Evolutionary conservation across 2,329 filamentous ascomycete species (phyloP).

Genomic region (Xenosphaeropsis pyriputrescens): DNA sequence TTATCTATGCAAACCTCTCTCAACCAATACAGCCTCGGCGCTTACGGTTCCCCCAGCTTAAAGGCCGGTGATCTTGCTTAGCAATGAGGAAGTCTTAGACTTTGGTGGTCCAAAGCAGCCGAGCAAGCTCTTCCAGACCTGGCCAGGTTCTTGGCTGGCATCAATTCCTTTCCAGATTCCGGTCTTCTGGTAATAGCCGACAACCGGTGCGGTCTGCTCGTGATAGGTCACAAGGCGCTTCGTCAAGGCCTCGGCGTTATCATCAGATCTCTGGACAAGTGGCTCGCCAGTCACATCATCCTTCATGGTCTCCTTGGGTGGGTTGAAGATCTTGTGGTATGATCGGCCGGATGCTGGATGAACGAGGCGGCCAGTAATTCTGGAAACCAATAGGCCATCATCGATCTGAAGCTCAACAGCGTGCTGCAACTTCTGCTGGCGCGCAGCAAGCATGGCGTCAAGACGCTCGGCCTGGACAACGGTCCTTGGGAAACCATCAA

Average conservation of each 20-base stretch:
- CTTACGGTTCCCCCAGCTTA: slow-evolving; percentile 4
- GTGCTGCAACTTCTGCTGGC: slow-evolving; percentile 79
- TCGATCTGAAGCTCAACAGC: slow-evolving; percentile 96
- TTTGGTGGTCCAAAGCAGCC: slow-evolving; percentile 63
- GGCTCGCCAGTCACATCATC: slow-evolving; percentile 96
- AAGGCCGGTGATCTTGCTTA: slow-evolving; percentile 19
- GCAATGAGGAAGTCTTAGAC: slow-evolving; percentile 16
- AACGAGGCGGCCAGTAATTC: slow-evolving; percentile 90
- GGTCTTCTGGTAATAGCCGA: slow-evolving; percentile 91
- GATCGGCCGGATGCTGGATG: slow-evolving; percentile 93
- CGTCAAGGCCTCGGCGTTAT: slow-evolving; percentile 91
- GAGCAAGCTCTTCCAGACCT: slow-evolving; percentile 90
- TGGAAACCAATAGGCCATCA: slow-evolving; percentile 80
- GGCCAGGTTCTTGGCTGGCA: slow-evolving; percentile 86
- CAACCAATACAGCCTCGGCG: neutral
- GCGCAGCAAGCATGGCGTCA: slow-evolving; percentile 72
- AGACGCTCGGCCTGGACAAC: slow-evolving; percentile 90
- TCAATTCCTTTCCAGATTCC: slow-evolving; percentile 95
- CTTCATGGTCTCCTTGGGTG: slow-evolving; percentile 84
- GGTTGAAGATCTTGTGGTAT: slow-evolving; percentile 99
- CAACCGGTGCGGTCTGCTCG: slow-evolving; percentile 81
- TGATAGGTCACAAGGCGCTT: slow-evolving; percentile 93
- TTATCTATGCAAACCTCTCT: slow-evolving; percentile 13
- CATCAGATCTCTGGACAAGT: slow-evolving; percentile 87
- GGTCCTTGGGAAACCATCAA: slow-evolving; percentile 96